Conservation (phyloP, 129 eudicot species). For the Heracleum sosnowskyi region DNA sequence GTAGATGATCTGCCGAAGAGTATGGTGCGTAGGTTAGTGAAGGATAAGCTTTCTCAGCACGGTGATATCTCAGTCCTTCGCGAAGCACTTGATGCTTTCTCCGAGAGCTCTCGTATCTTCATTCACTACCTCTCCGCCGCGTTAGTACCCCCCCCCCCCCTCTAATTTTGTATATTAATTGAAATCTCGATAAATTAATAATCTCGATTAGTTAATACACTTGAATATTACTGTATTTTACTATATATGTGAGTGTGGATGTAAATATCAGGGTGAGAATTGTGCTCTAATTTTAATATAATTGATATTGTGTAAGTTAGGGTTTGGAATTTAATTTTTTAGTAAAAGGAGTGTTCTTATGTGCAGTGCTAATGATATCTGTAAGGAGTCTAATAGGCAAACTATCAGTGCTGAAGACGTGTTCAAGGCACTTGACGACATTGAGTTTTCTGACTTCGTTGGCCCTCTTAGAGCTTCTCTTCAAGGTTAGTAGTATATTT, state of each 20-base stretch:
- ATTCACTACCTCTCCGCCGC: slow-evolving; percentile 88
- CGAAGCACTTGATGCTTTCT: slow-evolving; percentile 72
- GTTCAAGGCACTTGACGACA: slow-evolving; percentile 83
- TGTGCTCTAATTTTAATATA: background rate
- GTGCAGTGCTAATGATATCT: slow-evolving; percentile 82
- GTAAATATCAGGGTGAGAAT: too few relatives aligned
- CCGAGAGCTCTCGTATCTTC: slow-evolving; percentile 87
- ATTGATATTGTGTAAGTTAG: background rate
- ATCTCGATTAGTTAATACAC: background rate
- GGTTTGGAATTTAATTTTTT: background rate
- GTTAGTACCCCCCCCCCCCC: slow-evolving; percentile 22
- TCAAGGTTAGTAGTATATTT: background rate
- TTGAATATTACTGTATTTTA: background rate
- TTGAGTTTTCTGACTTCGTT: slow-evolving; percentile 74
- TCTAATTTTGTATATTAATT: background rate
- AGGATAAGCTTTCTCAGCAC: slow-evolving; percentile 82
- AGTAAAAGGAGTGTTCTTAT: background rate
- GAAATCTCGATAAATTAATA: background rate
- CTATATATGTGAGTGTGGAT: background rate
- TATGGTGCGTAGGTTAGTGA: slow-evolving; percentile 73
- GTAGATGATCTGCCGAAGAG: slow-evolving; percentile 83
- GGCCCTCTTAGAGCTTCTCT: slow-evolving; percentile 48
- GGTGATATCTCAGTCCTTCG: slow-evolving; percentile 55
- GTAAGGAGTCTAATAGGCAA: slow-evolving; percentile 91
- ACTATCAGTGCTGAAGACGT: slow-evolving; percentile 82